Evolutionary conservation across 78 protist species (phyloP).

Genomic region (Dictyostelium brefeldianum): DNA sequence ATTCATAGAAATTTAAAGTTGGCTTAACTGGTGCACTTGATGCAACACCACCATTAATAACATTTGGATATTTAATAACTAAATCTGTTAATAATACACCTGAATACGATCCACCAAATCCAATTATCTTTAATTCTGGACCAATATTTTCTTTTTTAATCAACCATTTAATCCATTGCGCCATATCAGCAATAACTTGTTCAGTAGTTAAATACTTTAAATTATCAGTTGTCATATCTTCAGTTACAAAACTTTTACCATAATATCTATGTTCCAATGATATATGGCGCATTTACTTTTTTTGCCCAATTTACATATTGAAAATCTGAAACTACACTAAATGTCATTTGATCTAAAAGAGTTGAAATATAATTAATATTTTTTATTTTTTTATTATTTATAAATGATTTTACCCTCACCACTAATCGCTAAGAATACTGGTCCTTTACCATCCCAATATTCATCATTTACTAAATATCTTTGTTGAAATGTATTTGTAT

Average conservation of each 20-base stretch:
- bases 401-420: too few relatives aligned
- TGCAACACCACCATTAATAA: constrained; percentile 33
- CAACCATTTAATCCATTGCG: not conserved
- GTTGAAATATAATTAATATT: too few relatives aligned
- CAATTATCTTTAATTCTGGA: not conserved
- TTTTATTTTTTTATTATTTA: too few relatives aligned
- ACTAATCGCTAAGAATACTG: too few relatives aligned
- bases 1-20: not conserved
- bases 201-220: constrained; percentile 10
- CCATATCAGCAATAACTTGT: constrained; percentile 80
- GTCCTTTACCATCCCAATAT: too few relatives aligned
- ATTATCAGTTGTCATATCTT: not conserved
- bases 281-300: constrained; percentile 26
- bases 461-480: too few relatives aligned
- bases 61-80: constrained; percentile 65
- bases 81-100: constrained; percentile 73
- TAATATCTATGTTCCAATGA: constrained; percentile 78
- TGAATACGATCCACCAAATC: constrained; percentile 58
- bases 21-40: not conserved
- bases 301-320: constrained; percentile 53
- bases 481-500: too few relatives aligned
- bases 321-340: too few relatives aligned
- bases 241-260: constrained; percentile 24
- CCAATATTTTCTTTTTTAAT: too few relatives aligned
- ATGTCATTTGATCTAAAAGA: not conserved